Evolutionary conservation across 225 moss, liverwort and hornwort species (phyloP), one percentile per base, ranked within the genome.

Genomic region (Ulota crispa): DNA sequence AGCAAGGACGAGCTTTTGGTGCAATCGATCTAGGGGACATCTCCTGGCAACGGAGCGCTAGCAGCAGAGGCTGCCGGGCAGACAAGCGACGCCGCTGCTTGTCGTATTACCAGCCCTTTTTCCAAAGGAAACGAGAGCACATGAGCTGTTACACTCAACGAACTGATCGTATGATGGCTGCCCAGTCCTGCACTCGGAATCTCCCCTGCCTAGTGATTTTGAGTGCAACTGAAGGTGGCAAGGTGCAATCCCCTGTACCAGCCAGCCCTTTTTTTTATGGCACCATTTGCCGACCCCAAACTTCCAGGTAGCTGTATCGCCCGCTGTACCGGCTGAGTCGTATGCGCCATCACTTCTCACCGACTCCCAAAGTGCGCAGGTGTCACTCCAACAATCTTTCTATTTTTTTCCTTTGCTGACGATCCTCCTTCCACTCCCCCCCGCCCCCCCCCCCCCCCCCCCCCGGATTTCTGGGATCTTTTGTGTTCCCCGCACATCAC

Each of bases 281-380:
- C 50, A 16, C 0, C 18, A 16, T 50, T 50, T 18, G 18, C 18
- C 16, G 50, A 50, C 50, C 50, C 5, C 5, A 6, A 50, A 16
- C 62, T 41, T 21, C 56, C 57, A 78, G 78, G 56, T 80, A 53
- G 50, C 18, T 6, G 15, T 15, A 4, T 3, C 43, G 13, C 3
- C 3, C 12, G 10, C 43, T 11, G 56, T 75, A 60, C 68, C 30
- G 53, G 26, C 61, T 75, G 75, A 18, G 10, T 14, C 39, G 50
- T 18, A 13, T 30, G 20, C n/a, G 59, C 36, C 72, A 16, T 24
- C 36, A 8, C 31, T 64, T 76, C 73, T 84, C 78, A 82, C 84
- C 87, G 84, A 87, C 87, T 84, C 70, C 62, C 43, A 77, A 77
- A 78, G 78, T 74, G 55, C 43, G 80, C 77, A 65, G 53, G 37